phyloP scores from a whole-genome alignment of 305 asterid species.

The Rubia peregrina region DNA sequence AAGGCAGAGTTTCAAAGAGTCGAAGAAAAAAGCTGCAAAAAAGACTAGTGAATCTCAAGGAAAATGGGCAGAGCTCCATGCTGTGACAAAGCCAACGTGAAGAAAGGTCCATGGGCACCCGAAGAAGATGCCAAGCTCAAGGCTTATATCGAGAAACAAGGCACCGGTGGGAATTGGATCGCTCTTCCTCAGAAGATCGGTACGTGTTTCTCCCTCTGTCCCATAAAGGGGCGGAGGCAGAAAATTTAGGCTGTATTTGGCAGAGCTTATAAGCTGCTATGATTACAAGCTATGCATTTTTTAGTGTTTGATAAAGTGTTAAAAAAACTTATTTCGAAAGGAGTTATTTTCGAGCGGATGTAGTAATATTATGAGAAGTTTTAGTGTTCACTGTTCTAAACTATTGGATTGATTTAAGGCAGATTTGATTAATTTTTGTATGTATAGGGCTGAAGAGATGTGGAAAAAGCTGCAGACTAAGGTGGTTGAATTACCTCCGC shows the following conservation, averaged over 20 bases:
- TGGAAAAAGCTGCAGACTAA: conserved; percentile 27
- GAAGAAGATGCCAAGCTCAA: conserved; percentile 72
- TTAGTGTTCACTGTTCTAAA: too few relatives aligned
- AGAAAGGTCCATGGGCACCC: conserved; percentile 79
- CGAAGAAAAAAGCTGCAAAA: too few relatives aligned
- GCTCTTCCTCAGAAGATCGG: conserved; percentile 82
- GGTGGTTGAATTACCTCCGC: conserved; percentile 25
- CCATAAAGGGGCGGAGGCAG: too few relatives aligned
- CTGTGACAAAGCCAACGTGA: conserved; percentile 73
- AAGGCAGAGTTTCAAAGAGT: background rate
- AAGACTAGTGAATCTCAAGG: background rate
- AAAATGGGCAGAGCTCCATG: conserved; percentile 84
- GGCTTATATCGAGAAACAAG: conserved; percentile 48
- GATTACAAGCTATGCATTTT: too few relatives aligned
- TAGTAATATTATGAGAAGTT: too few relatives aligned
- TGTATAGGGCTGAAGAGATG: conserved; percentile 25
- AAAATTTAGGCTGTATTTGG: too few relatives aligned
- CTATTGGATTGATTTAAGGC: background rate
- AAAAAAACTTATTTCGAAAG: too few relatives aligned
- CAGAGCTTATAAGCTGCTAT: too few relatives aligned
- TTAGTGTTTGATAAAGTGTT: too few relatives aligned
- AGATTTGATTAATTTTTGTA: background rate
- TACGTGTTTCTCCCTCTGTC: conserved; percentile 4
- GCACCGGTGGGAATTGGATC: conserved; percentile 72
- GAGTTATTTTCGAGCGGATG: too few relatives aligned